Evolutionary conservation across 768 basidiomycete genomes (phyloP).

Genomic region (Candolleomyces eurysporus): DNA sequence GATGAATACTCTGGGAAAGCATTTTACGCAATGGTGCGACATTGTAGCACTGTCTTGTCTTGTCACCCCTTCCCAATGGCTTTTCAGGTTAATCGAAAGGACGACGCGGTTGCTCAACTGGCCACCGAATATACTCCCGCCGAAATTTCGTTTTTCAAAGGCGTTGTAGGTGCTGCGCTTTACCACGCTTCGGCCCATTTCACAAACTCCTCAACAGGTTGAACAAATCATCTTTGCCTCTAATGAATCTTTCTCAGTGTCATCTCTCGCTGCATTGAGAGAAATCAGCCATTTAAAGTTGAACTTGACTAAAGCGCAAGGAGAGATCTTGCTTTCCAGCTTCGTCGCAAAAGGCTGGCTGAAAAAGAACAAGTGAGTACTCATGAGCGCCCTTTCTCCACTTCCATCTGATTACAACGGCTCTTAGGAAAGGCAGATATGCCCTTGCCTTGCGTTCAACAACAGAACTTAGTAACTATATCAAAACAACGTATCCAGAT

Average conservation of each 20-base stretch:
- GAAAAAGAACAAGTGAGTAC: slow-evolving; percentile 65
- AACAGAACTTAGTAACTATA: slow-evolving; percentile 70
- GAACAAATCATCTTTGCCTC: slow-evolving; percentile 87
- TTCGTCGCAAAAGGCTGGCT: slow-evolving; percentile 87
- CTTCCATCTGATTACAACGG: background rate
- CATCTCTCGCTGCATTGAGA: slow-evolving; percentile 73
- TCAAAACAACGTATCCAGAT: slow-evolving; percentile 70
- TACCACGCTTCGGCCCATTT: background rate
- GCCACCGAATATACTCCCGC: slow-evolving; percentile 78
- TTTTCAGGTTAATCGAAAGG: slow-evolving; percentile 71
- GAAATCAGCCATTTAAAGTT: slow-evolving; percentile 60
- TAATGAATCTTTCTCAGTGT: slow-evolving; percentile 69
- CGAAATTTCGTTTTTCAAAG: slow-evolving; percentile 86
- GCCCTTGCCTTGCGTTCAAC: slow-evolving; percentile 73
- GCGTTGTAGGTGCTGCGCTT: slow-evolving; percentile 51
- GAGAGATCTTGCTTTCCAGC: slow-evolving; percentile 67
- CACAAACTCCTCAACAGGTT: slow-evolving; percentile 48
- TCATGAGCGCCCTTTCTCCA: slow-evolving; percentile 5
- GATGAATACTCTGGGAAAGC: slow-evolving; percentile 66
- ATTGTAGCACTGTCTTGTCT: too few species aligned
- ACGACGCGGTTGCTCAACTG: slow-evolving; percentile 79
- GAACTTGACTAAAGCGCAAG: slow-evolving; percentile 74
- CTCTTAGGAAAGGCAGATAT: slow-evolving; percentile 60
- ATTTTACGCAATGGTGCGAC: slow-evolving; percentile 66
- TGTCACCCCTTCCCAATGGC: slow-evolving; percentile 2